Conservation (phyloP, 371 early-diverging fungal genomes). For the Vairimorpha necatrix region DNA sequence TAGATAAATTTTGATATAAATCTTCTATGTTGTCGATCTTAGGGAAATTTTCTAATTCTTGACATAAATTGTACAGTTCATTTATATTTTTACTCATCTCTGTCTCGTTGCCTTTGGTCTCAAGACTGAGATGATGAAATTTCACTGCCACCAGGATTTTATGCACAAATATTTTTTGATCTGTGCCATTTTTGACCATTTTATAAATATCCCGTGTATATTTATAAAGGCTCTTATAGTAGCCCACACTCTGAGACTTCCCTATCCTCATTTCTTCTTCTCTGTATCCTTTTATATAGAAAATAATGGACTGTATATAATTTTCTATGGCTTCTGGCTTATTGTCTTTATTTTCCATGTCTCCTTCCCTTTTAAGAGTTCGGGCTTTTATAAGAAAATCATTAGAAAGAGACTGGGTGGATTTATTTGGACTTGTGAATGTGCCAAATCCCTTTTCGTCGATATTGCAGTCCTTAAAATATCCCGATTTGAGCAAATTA, state of each 20-base stretch:
- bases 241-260: background rate
- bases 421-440: background rate
- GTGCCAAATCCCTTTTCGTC: conserved; percentile 35
- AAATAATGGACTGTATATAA: conserved; percentile 22
- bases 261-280: background rate
- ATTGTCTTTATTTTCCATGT: background rate
- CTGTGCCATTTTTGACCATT: background rate
- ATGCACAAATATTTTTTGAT: background rate
- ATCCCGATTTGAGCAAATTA: conserved; percentile 3
- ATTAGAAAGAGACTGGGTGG: too few species aligned
- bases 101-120: background rate
- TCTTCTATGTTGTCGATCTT: background rate
- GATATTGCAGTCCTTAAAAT: conserved; percentile 9
- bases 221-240: conserved; percentile 14
- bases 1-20: background rate
- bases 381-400: background rate
- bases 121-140: conserved; percentile 20
- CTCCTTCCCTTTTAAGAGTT: conserved; percentile 9
- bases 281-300: conserved; percentile 28
- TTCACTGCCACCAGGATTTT: conserved; percentile 19
- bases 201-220: background rate
- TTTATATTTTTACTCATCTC: background rate
- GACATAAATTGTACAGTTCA: background rate
- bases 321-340: background rate
- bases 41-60: background rate